These are phyloP conservation scores for Metschnikowia vanudenii DNA, from an alignment of 805 yeast genomes.

Conservation along the genomic window DNA sequence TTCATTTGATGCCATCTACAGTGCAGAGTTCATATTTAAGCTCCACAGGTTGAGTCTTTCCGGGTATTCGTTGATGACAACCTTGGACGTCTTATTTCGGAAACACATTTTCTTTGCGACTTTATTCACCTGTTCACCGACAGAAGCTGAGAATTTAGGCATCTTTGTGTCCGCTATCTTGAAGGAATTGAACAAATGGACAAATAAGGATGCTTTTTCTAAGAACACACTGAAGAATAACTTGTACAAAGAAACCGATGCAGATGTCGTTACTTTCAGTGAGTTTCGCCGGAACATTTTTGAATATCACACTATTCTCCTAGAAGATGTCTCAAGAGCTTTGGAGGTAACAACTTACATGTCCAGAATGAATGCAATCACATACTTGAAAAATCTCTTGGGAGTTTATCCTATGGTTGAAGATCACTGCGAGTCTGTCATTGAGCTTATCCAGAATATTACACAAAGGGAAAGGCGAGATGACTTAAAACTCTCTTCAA, in stretches of 20 bases:
- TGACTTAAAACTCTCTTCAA: constrained; percentile 76
- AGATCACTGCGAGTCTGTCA: constrained; percentile 58
- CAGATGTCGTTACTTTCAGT: constrained; percentile 22
- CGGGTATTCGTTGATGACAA: constrained; percentile 37
- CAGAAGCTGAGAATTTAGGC: constrained; percentile 82
- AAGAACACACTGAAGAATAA: constrained; percentile 6
- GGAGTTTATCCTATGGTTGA: constrained; percentile 66
- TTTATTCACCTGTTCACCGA: constrained; percentile 65
- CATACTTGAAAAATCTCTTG: constrained; percentile 65
- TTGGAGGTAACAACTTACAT: constrained; percentile 60
- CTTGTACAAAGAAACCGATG: background rate
- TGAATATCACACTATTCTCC: constrained; percentile 54
- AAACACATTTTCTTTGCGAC: constrained; percentile 53
- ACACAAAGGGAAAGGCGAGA: constrained; percentile 61
- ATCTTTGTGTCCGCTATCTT: constrained; percentile 63
- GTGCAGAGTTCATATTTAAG: constrained; percentile 58
- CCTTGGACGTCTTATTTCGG: constrained; percentile 49
- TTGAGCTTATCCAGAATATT: constrained; percentile 47
- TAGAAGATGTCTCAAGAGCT: constrained; percentile 43
- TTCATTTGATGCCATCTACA: constrained; percentile 75
- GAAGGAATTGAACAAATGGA: constrained; percentile 46
- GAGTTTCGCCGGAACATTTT: constrained; percentile 42
- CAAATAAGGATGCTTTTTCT: constrained; percentile 29
- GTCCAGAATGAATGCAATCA: constrained; percentile 77
- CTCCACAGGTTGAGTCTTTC: constrained; percentile 39